Base-by-base conservation (phyloP, 2,329 filamentous ascomycete genomes). In the Diaporthe sp. region DNA sequence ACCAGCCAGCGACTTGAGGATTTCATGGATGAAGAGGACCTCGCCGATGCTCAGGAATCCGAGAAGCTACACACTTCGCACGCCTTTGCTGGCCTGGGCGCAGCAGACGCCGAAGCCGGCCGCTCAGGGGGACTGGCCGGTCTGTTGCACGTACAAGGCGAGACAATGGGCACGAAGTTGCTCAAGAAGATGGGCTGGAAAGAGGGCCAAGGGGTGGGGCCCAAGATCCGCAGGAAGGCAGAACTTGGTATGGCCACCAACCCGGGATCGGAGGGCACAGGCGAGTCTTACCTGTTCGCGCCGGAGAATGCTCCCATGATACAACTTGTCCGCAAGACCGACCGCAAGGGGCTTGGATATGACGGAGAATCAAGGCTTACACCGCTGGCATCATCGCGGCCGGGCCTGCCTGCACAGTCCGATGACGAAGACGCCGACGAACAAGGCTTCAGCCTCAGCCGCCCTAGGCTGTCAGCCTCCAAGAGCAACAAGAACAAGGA, bases 1-100 rank as follows among this genome's bases (percentile, higher is more conserved):
- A 62, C 44, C n/a, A 84, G 89, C 77, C 92, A 94, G 81, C 91
- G 92, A 65, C 91, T 92, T 0, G 95, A 98, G 83, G 96, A 98
- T 81, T 98, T 96, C 80, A 99, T 99, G 97, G 97, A 99, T 80
- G 96, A 98, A 57, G 97, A 99, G 82, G 97, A 99, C 83, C 87
- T 98, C 46, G 94, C 94, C 9, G 95, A 98, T 82, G 94, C 93
- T 0, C 95, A 94, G 75, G 95, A 98, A 83, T 89, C 93, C 3
- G 91, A 92, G 80, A 90, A 90, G 76, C 85, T 98, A 46, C 90
- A 96, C 79, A 97, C 94, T 0, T 88, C 91, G 0, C 88, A 92
- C 72, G 90, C 89, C 0, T 98, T 97, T 82, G 90, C 94, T 0
- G 94, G 94, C 0, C 87, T 98, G 42, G 96, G 95, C 2, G 89